Base-by-base conservation (phyloP, 192 early-diverging fungal species). In the Coemansia sp. region DNA sequence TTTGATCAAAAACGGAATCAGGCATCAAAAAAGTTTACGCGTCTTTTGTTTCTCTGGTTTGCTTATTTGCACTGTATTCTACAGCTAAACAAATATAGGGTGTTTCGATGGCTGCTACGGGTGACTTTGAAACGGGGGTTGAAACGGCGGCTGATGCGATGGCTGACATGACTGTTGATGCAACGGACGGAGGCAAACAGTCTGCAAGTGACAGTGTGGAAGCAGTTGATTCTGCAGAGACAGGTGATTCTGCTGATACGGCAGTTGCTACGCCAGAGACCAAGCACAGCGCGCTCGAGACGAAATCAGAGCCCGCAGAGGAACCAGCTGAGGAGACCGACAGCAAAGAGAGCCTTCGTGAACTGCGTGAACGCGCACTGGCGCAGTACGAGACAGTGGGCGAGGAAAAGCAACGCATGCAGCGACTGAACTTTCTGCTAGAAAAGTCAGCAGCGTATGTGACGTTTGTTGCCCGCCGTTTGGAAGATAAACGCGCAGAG, bases 361-460 rank as follows among this genome's bases (percentile, higher is more conserved):
- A 67, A 56, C 74, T 76, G 22, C 71, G 72, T 31, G 64, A 71
- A 39, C 72, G 90, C 86, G 88, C 91, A 54, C 72, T 87, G 38
- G 81, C 75, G 7, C 84, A 89, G 68, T 91, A 86, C 68, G 84
- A 85, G 31, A 65, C 76, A 0, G 66, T 83, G 19, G 83, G 83
- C 43, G 72, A 75, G 43, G 83, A 86, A 35, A 77, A 84, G 37
- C 85, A 91, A 61, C 81, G 90, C 17, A 80, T 88, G 64, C 85
- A 91, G 63, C 86, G 92, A 21, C 78, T 93, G 10, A 82, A 91
- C 59, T 91, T 90, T 65, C 82, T 95, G 59, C 77, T 96, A 4
- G 89, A 91, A 68, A 90, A 89, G 65, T 92, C 94, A 0, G 85
- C 90, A 2, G 85, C 90, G 0, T 96, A 93, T 71, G 87, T 88